Conservation (phyloP, 306 rosid species). For the Luffa acutangula region DNA sequence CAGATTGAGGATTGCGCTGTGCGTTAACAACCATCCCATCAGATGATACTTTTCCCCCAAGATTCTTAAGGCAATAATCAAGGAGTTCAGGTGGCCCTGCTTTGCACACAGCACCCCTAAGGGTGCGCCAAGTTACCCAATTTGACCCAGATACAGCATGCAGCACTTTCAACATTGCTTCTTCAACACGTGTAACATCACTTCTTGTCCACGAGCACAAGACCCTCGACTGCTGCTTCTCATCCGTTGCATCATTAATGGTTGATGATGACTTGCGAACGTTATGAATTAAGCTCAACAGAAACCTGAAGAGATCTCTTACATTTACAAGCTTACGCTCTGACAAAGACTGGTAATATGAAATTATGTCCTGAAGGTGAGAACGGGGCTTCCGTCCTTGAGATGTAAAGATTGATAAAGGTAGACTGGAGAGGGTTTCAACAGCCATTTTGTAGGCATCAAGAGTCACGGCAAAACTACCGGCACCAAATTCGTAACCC, state of each 20-base stretch:
- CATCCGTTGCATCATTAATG: constrained; percentile 32
- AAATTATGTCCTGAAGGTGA: constrained; percentile 43
- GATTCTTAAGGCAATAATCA: constrained; percentile 66
- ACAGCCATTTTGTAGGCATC: constrained; percentile 56
- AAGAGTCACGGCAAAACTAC: constrained; percentile 82
- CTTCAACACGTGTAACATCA: constrained; percentile 57
- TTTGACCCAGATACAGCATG: constrained; percentile 81
- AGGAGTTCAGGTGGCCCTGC: constrained; percentile 65
- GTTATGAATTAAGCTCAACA: constrained; percentile 51
- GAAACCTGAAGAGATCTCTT: constrained; percentile 62
- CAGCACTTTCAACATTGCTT: constrained; percentile 76
- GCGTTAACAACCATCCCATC: constrained; percentile 67
- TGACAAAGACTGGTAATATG: constrained; percentile 59
- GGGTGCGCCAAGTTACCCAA: constrained; percentile 76
- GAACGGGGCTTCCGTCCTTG: constrained; percentile 35
- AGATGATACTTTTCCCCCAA: constrained; percentile 61
- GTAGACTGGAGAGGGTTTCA: constrained; percentile 55
- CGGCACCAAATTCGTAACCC: constrained; percentile 93
- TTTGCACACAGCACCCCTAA: constrained; percentile 78
- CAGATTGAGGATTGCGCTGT: constrained; percentile 56
- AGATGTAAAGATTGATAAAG: constrained; percentile 46
- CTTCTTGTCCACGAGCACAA: constrained; percentile 47
- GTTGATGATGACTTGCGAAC: constrained; percentile 40
- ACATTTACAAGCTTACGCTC: constrained; percentile 50
- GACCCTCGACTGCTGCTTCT: constrained; percentile 35